Conservation (phyloP, 129 eudicot genomes). For the Logfia minima region DNA sequence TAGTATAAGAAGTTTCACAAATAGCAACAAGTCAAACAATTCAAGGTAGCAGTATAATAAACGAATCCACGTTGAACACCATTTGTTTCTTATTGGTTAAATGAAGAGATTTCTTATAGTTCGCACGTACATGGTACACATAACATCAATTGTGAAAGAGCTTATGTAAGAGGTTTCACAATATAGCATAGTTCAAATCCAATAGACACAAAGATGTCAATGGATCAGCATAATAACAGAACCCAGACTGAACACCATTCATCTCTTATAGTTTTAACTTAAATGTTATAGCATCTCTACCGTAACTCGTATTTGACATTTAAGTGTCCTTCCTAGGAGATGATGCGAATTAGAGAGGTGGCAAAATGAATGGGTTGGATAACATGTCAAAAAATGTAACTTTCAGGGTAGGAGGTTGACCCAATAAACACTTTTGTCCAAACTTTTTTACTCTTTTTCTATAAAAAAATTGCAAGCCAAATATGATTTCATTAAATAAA, state of each 20-base stretch:
- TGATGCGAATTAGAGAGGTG: not conserved
- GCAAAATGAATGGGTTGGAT: not conserved
- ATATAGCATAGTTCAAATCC: not conserved
- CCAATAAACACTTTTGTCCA: not conserved
- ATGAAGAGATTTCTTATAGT: not conserved
- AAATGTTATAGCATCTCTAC: not conserved
- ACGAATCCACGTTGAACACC: not conserved
- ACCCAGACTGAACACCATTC: not conserved
- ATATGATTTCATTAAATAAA: too few species aligned
- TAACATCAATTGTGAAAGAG: too few species aligned
- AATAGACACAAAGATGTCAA: not conserved
- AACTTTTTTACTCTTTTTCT: too few species aligned
- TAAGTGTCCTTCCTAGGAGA: not conserved
- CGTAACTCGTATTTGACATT: not conserved
- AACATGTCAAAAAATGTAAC: not conserved
- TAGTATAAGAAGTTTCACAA: constrained; percentile 7
- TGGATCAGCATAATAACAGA: not conserved
- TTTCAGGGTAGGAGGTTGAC: not conserved
- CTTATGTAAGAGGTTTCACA: too few species aligned
- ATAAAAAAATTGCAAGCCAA: too few species aligned
- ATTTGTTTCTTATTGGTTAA: not conserved
- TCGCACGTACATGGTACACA: not conserved
- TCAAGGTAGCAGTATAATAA: not conserved
- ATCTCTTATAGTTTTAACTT: not conserved
- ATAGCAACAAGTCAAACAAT: not conserved